Conservation (phyloP, 306 rosid genomes). For the Carpinus fangiana region DNA sequence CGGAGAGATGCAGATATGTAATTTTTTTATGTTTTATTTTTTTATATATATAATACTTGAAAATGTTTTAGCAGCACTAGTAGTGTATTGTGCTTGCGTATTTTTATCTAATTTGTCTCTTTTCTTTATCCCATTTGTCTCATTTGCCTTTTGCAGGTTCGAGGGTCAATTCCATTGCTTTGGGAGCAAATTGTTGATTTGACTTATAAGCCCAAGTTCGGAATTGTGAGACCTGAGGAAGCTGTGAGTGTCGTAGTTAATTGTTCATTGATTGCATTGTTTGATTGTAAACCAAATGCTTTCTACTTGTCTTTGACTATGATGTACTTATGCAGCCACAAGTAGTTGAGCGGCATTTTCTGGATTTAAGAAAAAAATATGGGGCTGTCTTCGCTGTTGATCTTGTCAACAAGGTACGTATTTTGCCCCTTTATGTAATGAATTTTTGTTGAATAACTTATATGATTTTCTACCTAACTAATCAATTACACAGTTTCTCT, state of each 20-base stretch:
- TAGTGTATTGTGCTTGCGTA: constrained; percentile 5
- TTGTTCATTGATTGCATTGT: constrained; percentile 27
- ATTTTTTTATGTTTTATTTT: background rate
- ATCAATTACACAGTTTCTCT: constrained; percentile 18
- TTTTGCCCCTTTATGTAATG: constrained; percentile 21
- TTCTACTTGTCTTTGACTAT: constrained; percentile 36
- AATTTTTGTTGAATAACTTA: constrained; percentile 5
- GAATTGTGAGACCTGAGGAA: constrained; percentile 71
- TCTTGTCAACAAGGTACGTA: constrained; percentile 81
- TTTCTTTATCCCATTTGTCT: constrained; percentile 1
- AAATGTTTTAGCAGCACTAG: background rate
- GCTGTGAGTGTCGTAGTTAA: constrained; percentile 60
- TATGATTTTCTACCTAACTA: constrained; percentile 13
- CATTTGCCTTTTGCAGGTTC: constrained; percentile 61
- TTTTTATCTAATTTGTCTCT: constrained; percentile 17
- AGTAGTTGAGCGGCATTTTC: constrained; percentile 81
- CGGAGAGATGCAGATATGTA: no score
- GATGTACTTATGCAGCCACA: constrained; percentile 59
- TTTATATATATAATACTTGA: background rate
- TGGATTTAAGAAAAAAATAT: constrained; percentile 91
- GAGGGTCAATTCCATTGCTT: constrained; percentile 89
- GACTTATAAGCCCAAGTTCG: constrained; percentile 92
- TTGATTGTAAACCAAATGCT: constrained; percentile 16
- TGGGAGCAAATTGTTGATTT: constrained; percentile 96
- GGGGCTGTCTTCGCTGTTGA: constrained; percentile 87